Evolutionary conservation across 148 eudicot genomes (phyloP), one percentile per base, ranked within the genome.

Genomic region (Silene uniflora): DNA sequence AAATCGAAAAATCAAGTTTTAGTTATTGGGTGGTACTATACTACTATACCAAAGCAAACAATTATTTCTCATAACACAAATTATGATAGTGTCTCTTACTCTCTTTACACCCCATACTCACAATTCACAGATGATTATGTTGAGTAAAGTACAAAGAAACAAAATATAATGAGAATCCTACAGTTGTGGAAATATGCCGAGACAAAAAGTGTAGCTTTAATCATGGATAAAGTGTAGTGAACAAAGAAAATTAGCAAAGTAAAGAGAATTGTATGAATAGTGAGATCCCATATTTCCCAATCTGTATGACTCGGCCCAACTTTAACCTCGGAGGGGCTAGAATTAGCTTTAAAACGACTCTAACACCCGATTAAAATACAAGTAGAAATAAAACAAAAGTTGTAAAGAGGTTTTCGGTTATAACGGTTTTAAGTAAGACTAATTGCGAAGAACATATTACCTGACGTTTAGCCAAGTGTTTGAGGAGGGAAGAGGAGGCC

Each of bases 401-500:
- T 29, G 3, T 29, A 29, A 29, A 29, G 3, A 3, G 32, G 35
- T 32, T 32, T 32, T 32, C 4, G 4, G 35, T 32, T 32, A 32
- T 2, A 5, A 32, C 35, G 35, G 4, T 32, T 32, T 32, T 32
- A 4, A 32, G 4, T 3, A 32, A 32, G 35, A 32, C 29, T 27
- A 27, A 2, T 27, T 27, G 2, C 29, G 1, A 27, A 1, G 29
- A 27, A 27, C 1, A 27, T 27, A 0, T 22, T 84, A 95, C 98
- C 96, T 95, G 98, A 64, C 91, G 97, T 78, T 86, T 90, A 60
- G 97, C 98, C 22, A 90, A 77, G 12, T 81, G 86, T 77, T 83
- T 87, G 74, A 95, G 91, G 29, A 88, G 89, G 78, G 90, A 75
- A 67, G 98, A 87, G 62, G 97, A 78, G 63, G 86, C 96, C 6